Conservation (phyloP, 108 stramenopile species). For the Nannochloropsis gaditana region DNA sequence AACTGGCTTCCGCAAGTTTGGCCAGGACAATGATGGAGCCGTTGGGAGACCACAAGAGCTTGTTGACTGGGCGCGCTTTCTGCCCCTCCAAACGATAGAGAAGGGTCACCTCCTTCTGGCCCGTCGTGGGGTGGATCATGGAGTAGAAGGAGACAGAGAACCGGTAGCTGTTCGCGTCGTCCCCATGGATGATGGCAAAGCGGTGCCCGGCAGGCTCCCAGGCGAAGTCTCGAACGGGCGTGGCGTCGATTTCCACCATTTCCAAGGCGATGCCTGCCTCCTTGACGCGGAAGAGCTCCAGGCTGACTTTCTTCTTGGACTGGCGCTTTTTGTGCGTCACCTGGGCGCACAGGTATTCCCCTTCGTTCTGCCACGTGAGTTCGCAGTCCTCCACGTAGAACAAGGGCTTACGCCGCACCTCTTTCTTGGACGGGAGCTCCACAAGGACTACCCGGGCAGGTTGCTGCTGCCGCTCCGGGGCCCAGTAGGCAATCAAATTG, state of each 20-base stretch:
- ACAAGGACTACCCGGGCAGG: constrained; percentile 89
- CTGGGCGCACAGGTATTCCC: constrained; percentile 87
- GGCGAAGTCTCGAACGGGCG: constrained; percentile 74
- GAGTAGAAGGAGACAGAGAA: constrained; percentile 86
- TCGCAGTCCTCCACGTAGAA: constrained; percentile 84
- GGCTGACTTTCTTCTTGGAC: constrained; percentile 63
- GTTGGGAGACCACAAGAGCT: constrained; percentile 86
- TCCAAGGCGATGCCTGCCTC: constrained; percentile 78
- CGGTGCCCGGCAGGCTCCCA: constrained; percentile 88
- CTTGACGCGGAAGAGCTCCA: constrained; percentile 85
- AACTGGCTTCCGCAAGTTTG: constrained; percentile 58
- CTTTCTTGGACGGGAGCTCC: constrained; percentile 76
- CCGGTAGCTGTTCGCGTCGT: constrained; percentile 66
- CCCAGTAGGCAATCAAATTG: constrained; percentile 89
- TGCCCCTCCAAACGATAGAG: constrained; percentile 67
- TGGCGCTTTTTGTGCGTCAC: constrained; percentile 86
- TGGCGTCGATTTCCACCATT: constrained; percentile 66
- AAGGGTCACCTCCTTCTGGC: constrained; percentile 59
- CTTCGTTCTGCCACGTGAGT: constrained; percentile 87
- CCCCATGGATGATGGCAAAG: constrained; percentile 88
- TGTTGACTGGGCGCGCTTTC: constrained; percentile 70
- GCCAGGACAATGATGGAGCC: constrained; percentile 79
- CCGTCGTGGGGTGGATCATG: constrained; percentile 60
- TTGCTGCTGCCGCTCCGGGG: constrained; percentile 79
- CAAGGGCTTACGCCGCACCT: constrained; percentile 86